A percentile compares a stretch with the other conserved stretches of the same genome.
phyloP scores from a whole-genome alignment of 805 yeast genomes.

The Saccharomycopsis sp. region DNA sequence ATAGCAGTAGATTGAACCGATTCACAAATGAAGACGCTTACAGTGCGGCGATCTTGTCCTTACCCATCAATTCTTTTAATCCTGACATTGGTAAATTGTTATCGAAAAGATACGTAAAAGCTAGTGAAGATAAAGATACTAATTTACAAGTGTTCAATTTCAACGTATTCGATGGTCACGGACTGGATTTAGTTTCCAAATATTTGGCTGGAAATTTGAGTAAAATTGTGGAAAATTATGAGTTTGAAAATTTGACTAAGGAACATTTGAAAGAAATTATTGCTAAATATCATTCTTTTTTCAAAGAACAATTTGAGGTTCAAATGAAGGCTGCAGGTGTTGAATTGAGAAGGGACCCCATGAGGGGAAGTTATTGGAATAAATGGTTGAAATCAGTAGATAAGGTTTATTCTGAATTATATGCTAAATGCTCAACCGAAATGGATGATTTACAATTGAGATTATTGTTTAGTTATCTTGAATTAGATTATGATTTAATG shows the following conservation, averaged over 20 bases:
- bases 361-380: slow-evolving; percentile 71
- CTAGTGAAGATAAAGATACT: neutral
- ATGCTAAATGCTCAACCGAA: slow-evolving; percentile 20
- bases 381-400: slow-evolving; percentile 47
- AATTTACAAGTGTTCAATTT: slow-evolving; percentile 46
- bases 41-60: slow-evolving; percentile 49
- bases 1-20: slow-evolving; percentile 65
- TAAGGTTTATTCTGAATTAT: slow-evolving; percentile 26
- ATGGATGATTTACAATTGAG: slow-evolving; percentile 51
- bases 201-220: slow-evolving; percentile 47
- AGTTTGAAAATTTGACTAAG: slow-evolving; percentile 23
- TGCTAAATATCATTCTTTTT: slow-evolving; percentile 41
- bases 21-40: slow-evolving; percentile 73
- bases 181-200: slow-evolving; percentile 67
- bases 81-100: neutral
- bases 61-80: slow-evolving; percentile 26
- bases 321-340: neutral
- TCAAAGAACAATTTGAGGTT: slow-evolving; percentile 27
- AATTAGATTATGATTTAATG: slow-evolving; percentile 55
- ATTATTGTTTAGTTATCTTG: slow-evolving; percentile 52
- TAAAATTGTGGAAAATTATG: slow-evolving; percentile 36
- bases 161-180: slow-evolving; percentile 90
- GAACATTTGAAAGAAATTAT: slow-evolving; percentile 35
- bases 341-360: neutral
- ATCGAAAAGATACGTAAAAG: neutral